These are phyloP conservation scores for Alternaria sp. DNA, from an alignment of 2,329 filamentous ascomycete genomes.

Conservation along the genomic window DNA sequence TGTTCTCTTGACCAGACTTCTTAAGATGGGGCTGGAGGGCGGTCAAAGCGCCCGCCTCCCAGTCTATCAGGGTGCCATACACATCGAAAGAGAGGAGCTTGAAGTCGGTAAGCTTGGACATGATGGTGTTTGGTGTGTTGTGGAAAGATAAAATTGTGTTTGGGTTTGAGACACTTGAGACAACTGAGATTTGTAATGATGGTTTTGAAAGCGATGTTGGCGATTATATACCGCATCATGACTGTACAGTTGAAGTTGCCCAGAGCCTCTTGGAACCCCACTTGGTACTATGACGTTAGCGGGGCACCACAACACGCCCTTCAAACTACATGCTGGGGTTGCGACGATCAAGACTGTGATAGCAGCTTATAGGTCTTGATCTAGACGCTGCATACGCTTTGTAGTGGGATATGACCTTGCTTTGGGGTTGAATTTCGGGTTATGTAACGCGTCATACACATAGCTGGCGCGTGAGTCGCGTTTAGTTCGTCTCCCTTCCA, in stretches of 20 bases:
- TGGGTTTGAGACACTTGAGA: not conserved
- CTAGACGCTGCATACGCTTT: conserved; percentile 10
- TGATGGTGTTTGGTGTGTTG: conserved; percentile 9
- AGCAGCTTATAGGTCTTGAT: not conserved
- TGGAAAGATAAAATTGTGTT: not conserved
- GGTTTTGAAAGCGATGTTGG: not conserved
- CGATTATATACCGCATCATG: not conserved
- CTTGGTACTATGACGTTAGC: conserved; percentile 20
- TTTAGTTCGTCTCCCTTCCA: not conserved
- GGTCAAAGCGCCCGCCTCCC: conserved; percentile 70
- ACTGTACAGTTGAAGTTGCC: not conserved
- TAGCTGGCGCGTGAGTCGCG: not conserved
- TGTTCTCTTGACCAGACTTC: conserved; percentile 25
- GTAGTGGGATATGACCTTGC: not conserved
- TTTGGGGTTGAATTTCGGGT: not conserved
- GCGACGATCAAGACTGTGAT: not conserved
- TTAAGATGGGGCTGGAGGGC: conserved; percentile 61
- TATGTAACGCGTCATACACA: not conserved
- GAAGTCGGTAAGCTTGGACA: conserved; percentile 51
- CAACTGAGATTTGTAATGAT: not conserved
- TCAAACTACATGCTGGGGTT: conserved; percentile 3
- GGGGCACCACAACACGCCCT: conserved; percentile 24
- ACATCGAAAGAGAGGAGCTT: conserved; percentile 74
- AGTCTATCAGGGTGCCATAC: conserved; percentile 81
- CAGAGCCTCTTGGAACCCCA: conserved; percentile 12